phyloP scores from a whole-genome alignment of 768 basidiomycete species.

The Naganishia vishniacii region DNA sequence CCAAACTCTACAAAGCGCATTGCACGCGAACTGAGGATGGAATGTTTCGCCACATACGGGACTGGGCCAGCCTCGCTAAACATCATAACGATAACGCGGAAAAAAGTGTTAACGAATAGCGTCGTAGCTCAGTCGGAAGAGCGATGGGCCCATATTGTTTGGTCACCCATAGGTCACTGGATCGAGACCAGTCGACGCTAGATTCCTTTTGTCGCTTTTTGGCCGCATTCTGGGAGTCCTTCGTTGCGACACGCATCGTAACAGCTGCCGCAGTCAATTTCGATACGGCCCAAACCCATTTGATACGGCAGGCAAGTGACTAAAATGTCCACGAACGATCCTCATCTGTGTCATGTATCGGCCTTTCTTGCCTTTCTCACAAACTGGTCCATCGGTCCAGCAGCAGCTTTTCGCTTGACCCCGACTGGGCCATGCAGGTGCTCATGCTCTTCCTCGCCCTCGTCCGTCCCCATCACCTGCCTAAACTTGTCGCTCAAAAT shows the following conservation, averaged over 20 bases:
- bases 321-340: no score
- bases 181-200: constrained; percentile 25
- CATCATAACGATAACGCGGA: no score
- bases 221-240: neutral
- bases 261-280: no score
- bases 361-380: constrained; percentile 23
- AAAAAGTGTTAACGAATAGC: neutral
- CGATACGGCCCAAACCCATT: no score
- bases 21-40: no score
- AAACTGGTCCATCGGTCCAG: constrained; percentile 26
- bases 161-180: constrained; percentile 22
- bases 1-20: no score
- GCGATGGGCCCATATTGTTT: constrained; percentile 22
- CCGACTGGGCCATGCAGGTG: constrained; percentile 19
- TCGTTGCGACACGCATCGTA: neutral
- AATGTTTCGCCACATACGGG: no score
- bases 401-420: constrained; percentile 14
- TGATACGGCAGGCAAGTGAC: no score
- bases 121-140: constrained; percentile 27
- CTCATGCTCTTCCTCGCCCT: constrained; percentile 20
- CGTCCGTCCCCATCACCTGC: constrained; percentile 30
- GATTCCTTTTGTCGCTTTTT: neutral
- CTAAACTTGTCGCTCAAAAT: constrained; percentile 36
- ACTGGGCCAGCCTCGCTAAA: no score
- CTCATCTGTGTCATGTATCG: no score